Conservation (phyloP, 2,329 filamentous ascomycete species). For the Claviceps purpurea region DNA sequence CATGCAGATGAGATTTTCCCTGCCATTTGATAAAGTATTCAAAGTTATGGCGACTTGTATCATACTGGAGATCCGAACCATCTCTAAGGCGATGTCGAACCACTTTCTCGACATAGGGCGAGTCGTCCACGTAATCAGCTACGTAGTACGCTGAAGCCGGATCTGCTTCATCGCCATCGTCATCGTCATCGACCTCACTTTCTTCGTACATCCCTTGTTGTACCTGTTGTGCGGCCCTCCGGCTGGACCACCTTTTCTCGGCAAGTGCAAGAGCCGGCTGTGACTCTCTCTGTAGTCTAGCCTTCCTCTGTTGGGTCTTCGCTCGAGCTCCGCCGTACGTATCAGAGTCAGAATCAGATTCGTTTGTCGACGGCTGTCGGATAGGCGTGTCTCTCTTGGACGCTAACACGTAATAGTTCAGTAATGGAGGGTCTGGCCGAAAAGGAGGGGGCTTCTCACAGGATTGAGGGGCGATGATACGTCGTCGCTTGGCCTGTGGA, state of each 20-base stretch:
- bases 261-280: slow-evolving; percentile 52
- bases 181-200: slow-evolving; percentile 41
- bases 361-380: slow-evolving; percentile 39
- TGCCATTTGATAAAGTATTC: slow-evolving; percentile 97
- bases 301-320: slow-evolving; percentile 59
- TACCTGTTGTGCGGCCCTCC: slow-evolving; percentile 67
- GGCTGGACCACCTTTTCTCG: slow-evolving; percentile 84
- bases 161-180: slow-evolving; percentile 49
- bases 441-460: slow-evolving; percentile 31
- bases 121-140: slow-evolving; percentile 58
- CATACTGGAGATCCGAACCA: slow-evolving; percentile 43
- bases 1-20: slow-evolving; percentile 85
- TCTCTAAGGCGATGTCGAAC: slow-evolving; percentile 74
- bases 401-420: slow-evolving; percentile 23
- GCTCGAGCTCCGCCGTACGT: slow-evolving; percentile 67
- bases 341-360: slow-evolving; percentile 59
- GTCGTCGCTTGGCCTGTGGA: slow-evolving; percentile 55
- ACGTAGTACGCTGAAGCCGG: slow-evolving; percentile 51
- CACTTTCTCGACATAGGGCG: slow-evolving; percentile 80
- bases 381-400: slow-evolving; percentile 47
- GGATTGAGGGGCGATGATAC: slow-evolving; percentile 49
- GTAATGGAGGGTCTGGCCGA: neutral
- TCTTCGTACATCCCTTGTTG: slow-evolving; percentile 51
- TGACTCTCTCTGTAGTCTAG: slow-evolving; percentile 57
- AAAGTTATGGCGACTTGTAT: slow-evolving; percentile 59